These are phyloP conservation scores for Lichtheimia ramosa DNA, from an alignment of 371 early-diverging fungal genomes.

Conservation along the genomic window DNA sequence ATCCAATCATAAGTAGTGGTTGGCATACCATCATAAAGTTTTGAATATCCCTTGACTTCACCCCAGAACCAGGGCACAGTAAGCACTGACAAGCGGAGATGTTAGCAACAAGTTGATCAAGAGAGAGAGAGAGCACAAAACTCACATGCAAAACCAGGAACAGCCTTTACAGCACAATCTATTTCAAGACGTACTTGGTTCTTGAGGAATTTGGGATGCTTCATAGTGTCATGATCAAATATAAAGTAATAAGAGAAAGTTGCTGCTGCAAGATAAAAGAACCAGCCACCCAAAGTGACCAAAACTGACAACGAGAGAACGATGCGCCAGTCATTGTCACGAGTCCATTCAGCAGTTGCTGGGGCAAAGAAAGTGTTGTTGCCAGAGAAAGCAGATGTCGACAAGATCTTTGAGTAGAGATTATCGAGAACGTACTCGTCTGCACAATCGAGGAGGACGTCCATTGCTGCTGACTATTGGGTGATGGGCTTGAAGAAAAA, in stretches of 20 bases:
- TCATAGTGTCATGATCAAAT: conserved; percentile 86
- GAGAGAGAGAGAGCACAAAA: background rate
- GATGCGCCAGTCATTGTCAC: conserved; percentile 72
- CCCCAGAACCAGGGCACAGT: conserved; percentile 90
- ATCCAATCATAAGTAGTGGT: conserved; percentile 45
- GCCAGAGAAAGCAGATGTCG: conserved; percentile 23
- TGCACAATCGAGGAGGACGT: conserved; percentile 63
- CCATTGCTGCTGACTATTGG: conserved; percentile 51
- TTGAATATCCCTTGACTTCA: conserved; percentile 86
- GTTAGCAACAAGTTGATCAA: background rate
- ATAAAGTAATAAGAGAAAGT: conserved; percentile 75
- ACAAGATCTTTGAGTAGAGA: conserved; percentile 46
- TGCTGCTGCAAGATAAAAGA: conserved; percentile 82
- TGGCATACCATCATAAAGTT: conserved; percentile 62
- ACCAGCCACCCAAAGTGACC: conserved; percentile 68
- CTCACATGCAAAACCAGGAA: conserved; percentile 74
- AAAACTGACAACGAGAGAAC: conserved; percentile 67
- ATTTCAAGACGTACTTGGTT: conserved; percentile 91
- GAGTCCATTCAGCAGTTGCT: conserved; percentile 34
- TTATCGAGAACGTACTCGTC: conserved; percentile 63
- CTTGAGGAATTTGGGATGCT: conserved; percentile 90
- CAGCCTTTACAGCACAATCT: conserved; percentile 69
- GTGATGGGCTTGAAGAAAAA: background rate
- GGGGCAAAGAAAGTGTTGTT: conserved; percentile 9
- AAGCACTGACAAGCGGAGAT: conserved; percentile 38